Percentiles rank a stretch among this genome's conserved stretches.
Conservation (phyloP, 495 filamentous ascomycete genomes). For the Hypomontagnella monticulosa region DNA sequence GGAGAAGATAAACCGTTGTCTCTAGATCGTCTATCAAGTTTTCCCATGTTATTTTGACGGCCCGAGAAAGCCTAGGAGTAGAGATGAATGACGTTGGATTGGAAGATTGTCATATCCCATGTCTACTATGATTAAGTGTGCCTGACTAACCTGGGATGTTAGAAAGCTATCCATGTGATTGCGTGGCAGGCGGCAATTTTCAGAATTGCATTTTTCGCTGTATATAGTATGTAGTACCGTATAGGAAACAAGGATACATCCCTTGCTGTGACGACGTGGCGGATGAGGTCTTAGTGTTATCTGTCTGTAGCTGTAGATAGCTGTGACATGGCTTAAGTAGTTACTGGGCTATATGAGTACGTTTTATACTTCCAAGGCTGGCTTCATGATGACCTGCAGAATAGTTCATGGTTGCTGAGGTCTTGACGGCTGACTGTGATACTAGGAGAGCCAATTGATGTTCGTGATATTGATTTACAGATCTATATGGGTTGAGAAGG, state of each 20-base stretch:
- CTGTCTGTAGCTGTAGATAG: background rate
- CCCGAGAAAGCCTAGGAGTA: constrained; percentile 8
- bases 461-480: no score
- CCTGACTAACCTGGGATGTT: background rate
- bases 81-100: constrained; percentile 15
- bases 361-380: no score
- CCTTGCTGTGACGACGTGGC: constrained; percentile 28
- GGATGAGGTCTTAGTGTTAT: background rate
- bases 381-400: background rate
- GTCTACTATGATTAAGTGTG: background rate
- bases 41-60: constrained; percentile 1
- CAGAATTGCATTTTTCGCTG: constrained; percentile 9
- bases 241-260: constrained; percentile 10
- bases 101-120: constrained; percentile 9
- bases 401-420: background rate
- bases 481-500: background rate
- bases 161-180: constrained; percentile 3
- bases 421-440: no score
- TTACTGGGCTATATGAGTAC: background rate
- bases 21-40: background rate
- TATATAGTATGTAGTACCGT: background rate
- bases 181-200: constrained; percentile 3
- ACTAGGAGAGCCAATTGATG: no score
- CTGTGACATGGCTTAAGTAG: constrained; percentile 3
- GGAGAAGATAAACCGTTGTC: constrained; percentile 19